Base-by-base conservation (phyloP, 768 basidiomycete species). In the Mycena vulgaris region DNA sequence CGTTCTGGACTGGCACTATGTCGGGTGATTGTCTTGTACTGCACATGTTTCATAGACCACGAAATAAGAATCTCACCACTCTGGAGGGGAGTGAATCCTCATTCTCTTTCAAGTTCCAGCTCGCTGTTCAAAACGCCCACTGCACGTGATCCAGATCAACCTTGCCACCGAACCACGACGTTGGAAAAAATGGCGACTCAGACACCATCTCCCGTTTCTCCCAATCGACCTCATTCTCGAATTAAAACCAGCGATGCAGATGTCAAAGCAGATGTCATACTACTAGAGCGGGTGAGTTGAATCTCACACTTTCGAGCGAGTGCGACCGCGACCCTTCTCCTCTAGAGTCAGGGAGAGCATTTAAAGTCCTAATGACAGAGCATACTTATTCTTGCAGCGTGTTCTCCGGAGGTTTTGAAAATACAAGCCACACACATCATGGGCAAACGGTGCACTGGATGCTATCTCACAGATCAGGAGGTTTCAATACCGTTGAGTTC, bases 1-100 rank as follows among this genome's bases (percentile, higher is more conserved):
- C 63, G 76, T 83, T 16, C 60, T 88, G 16, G 79, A 81, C 42
- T 82, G 82, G 84, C 72, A 60, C 33, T 23, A 55, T 48, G 21
- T 17, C n/a, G n/a, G 16, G 19, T 45, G 14, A 14, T 37, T 37
- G 35, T 37, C 35, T 37, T 37, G 35, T 14, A 6, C 35, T 37
- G 8, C 8, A n/a, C n/a, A n/a, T n/a, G n/a, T n/a, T n/a, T n/a
- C n/a, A n/a, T n/a, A n/a, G n/a, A n/a, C n/a, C n/a, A n/a, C n/a
- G n/a, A n/a, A n/a, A n/a, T n/a, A n/a, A n/a, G n/a, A n/a, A n/a
- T n/a, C n/a, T n/a, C n/a, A n/a, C n/a, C n/a, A n/a, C n/a, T n/a
- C n/a, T n/a, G n/a, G n/a, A n/a, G n/a, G n/a, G n/a, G n/a, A n/a
- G n/a, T n/a, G n/a, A n/a, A n/a, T n/a, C n/a, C n/a, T n/a, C n/a